Evolutionary conservation across 2,329 filamentous ascomycete genomes (phyloP), one percentile per base, ranked within the genome.

Genomic region (Cercospora zeae-maydis): DNA sequence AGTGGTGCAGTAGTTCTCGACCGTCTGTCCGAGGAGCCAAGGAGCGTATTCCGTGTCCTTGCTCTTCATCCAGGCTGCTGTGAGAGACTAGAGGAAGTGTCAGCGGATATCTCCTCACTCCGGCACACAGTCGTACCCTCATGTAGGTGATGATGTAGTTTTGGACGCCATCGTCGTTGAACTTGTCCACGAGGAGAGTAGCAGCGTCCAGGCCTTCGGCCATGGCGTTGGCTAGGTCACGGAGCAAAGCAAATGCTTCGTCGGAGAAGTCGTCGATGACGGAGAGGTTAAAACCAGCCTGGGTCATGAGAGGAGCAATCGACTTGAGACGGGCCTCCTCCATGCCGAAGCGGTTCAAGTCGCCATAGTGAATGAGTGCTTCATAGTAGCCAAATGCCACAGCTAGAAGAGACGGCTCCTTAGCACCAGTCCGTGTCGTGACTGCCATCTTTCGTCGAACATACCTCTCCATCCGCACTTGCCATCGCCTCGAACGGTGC

Each of bases 381-480:
- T 99, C 95, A 74, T 96, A 96, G 77, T 97, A 98, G 67, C 88
- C 88, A 77, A 96, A 99, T 24, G 88, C 92, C 74, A 96, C 90
- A 57, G 93, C 95, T 98, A 75, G 14, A 45, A 51, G 36, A 52
- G 57, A 59, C 42, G 57, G 57, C 57, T 59, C 57, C 57, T 59
- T 59, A 59, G 57, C 57, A 59, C 57, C 57, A 59, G 57, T 59
- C 57, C 57, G 42, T 59, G 42, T 59, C 45, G 57, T 59, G 57
- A 59, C 57, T 59, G 57, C 57, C 57, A 59, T 59, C 57, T 52
- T 16, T 59, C 42, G 45, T 59, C 57, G 57, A 49, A 60, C 88
- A 81, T 83, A 97, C 93, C 95, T 88, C 93, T 86, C 93, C 95
- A 98, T 72, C 93, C 95, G 78, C 95, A 98, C 75, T 96, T 96